These are phyloP conservation scores for Brassica hybrid DNA, from an alignment of 441 rosid species.

Conservation along the genomic window DNA sequence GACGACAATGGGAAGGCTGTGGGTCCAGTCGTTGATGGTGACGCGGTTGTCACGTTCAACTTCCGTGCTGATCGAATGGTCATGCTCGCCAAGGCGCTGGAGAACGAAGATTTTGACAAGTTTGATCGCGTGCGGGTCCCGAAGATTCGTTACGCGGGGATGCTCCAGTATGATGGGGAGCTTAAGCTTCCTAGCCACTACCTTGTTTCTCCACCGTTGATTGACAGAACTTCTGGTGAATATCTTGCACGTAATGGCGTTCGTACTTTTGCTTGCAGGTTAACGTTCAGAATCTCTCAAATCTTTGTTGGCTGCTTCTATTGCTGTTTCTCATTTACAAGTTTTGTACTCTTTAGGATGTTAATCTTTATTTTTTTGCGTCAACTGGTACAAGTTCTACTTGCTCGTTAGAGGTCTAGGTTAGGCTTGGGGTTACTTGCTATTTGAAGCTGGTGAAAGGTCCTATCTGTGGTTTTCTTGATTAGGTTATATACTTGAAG, in stretches of 20 bases:
- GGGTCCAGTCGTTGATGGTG: constrained; percentile 94
- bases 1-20: constrained; percentile 82
- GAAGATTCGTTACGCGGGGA: constrained; percentile 88
- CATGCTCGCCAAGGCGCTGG: constrained; percentile 95
- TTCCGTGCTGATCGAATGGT: constrained; percentile 98
- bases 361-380: background rate
- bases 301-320: background rate
- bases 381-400: background rate
- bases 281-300: constrained; percentile 17
- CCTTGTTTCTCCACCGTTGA: constrained; percentile 97
- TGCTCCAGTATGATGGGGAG: constrained; percentile 99
- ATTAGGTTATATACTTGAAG: constrained; percentile 16
- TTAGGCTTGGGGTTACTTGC: constrained; percentile 10
- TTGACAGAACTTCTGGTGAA: constrained; percentile 98
- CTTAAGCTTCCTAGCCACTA: constrained; percentile 85
- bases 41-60: constrained; percentile 93
- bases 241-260: constrained; percentile 86
- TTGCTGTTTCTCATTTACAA: background rate
- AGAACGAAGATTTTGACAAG: constrained; percentile 82
- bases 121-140: constrained; percentile 92
- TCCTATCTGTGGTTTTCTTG: background rate
- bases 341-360: background rate
- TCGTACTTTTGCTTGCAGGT: constrained; percentile 99
- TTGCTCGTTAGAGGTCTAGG: constrained; percentile 14
- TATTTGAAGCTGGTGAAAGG: background rate